Conservation (phyloP, 257 asterid genomes). For the Eustoma russellianum region DNA sequence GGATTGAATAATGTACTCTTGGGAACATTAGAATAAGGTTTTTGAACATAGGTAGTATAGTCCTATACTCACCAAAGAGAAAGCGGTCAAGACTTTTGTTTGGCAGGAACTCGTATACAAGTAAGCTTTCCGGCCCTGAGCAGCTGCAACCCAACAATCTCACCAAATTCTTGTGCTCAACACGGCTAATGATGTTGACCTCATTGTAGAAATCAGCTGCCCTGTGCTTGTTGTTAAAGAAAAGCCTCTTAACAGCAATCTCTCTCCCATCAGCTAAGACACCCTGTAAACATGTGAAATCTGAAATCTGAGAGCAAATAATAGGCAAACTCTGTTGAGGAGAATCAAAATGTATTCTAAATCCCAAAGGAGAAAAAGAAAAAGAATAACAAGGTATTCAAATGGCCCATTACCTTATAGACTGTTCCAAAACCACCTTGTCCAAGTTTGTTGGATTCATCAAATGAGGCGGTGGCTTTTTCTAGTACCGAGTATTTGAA, state of each 20-base stretch:
- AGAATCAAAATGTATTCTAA: no score
- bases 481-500: constrained; percentile 27
- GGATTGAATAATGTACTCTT: no score
- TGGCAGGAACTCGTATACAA: constrained; percentile 20
- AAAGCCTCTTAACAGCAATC: constrained; percentile 25
- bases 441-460: constrained; percentile 25
- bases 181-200: constrained; percentile 22
- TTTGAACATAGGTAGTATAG: background rate
- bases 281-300: constrained; percentile 10
- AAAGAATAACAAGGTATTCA: no score
- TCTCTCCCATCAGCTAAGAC: constrained; percentile 24
- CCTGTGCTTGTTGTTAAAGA: constrained; percentile 15
- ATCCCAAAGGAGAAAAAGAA: no score
- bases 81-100: constrained; percentile 26
- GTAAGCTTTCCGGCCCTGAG: constrained; percentile 26
- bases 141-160: constrained; percentile 25
- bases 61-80: constrained; percentile 20
- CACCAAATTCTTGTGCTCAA: constrained; percentile 19
- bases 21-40: no score
- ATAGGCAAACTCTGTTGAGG: no score
- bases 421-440: constrained; percentile 35
- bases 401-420: constrained; percentile 13
- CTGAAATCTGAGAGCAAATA: background rate
- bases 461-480: constrained; percentile 26
- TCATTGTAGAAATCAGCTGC: constrained; percentile 22